A percentile compares a stretch with the other conserved stretches of the same genome.
phyloP scores from a whole-genome alignment of 164 flowering plant species.

The Berberis thunbergii region DNA sequence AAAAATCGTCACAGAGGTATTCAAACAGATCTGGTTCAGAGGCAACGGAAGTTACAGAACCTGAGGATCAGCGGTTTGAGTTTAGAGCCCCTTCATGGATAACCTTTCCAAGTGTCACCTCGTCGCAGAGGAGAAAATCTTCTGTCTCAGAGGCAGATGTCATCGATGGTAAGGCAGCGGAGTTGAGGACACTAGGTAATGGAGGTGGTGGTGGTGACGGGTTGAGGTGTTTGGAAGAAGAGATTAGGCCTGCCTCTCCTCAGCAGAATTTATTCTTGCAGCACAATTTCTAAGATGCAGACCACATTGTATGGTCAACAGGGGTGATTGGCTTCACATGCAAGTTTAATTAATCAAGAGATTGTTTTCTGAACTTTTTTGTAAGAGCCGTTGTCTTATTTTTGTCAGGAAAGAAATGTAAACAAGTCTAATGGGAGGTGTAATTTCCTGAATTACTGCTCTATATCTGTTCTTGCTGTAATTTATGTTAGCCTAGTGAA shows the following conservation, averaged over 20 bases:
- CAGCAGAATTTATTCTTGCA: conserved; percentile 73
- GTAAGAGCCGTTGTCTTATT: no score
- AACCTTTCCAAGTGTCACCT: conserved; percentile 89
- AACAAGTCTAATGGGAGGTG: no score
- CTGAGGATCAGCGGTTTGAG: conserved; percentile 73
- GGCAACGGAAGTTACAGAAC: conserved; percentile 33
- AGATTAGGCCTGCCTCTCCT: conserved; percentile 93
- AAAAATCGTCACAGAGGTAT: conserved; percentile 74
- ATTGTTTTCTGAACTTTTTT: no score
- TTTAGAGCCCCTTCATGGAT: conserved; percentile 96
- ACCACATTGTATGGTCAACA: no score
- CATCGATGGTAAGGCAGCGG: conserved; percentile 49
- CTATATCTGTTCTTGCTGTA: no score
- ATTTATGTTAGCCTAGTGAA: no score
- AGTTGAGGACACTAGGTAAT: conserved; percentile 17
- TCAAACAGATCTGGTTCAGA: conserved; percentile 64
- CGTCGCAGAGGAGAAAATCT: conserved; percentile 90
- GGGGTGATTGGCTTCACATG: no score
- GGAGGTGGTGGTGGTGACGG: conserved; percentile 35
- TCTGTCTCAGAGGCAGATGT: conserved; percentile 74
- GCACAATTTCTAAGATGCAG: conserved; percentile 56
- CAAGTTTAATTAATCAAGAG: no score
- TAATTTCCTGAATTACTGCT: no score
- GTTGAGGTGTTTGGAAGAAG: conserved; percentile 76
- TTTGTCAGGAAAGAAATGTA: no score